Base-by-base conservation (phyloP, 2,329 filamentous ascomycete species). In the Penicillium sp. region DNA sequence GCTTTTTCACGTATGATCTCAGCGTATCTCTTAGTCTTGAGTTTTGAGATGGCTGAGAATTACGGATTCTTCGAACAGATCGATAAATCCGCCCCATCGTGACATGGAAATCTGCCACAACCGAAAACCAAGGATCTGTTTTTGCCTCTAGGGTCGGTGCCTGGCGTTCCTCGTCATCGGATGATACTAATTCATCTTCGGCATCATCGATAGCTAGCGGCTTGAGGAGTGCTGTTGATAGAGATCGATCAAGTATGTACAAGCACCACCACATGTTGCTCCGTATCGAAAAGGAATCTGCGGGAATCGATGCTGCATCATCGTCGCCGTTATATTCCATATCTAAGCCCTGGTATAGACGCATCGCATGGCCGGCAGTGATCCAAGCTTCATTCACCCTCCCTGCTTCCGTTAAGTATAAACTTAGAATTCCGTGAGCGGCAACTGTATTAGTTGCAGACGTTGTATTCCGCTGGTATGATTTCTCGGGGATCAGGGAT, bases 291-390 rank as follows among this genome's bases (percentile, higher is more conserved):
- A 33, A 43, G 11, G 13, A 29, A 19, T 46, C 40, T 16, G 26
- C 6, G 18, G 23, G 19, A 24, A 24, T 13, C 11, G 40, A 13
- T 13, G 34, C 9, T 11, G 13, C 24, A 24, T 42, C 36, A 39
- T 19, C 18, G 18, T 21, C 33, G 3, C 19, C 39, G 5, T 11
- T n/a, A 3, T 47, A 16, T 1, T 53, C 48, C 5, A 54, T 10
- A 45, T 57, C 51, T 5, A 57, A 37, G 8, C 51, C 47, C 31
- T 57, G 55, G n/a, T 57, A 57, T 16, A 57, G 26, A n/a, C 55
- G 51, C 10, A 57, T 57, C 19, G 55, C 55, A 36, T 57, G 55
- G 11, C 55, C 55, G 7, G 44, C 36, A 40, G 47, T 57, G 18
- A 57, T 48, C 55, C 55, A 57, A 13, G 55, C 51, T 19, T 57